Evolutionary conservation across 768 basidiomycete genomes (phyloP).

Genomic region (Mrakia gelida): DNA sequence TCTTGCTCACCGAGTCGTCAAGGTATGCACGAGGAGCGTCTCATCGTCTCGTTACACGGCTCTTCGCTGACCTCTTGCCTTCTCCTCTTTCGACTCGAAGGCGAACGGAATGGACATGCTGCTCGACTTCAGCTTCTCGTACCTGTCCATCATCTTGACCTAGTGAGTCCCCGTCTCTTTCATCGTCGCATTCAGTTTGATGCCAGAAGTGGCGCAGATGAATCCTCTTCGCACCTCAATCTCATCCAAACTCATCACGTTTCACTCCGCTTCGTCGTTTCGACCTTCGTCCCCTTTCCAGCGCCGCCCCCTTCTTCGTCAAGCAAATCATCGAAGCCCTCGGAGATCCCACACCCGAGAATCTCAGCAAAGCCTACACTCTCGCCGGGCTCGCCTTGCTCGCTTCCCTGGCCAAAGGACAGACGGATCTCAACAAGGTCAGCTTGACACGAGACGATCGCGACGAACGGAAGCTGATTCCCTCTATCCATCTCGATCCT

Average conservation of each 20-base stretch:
- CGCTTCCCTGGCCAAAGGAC: not conserved
- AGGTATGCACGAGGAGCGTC: too few species aligned
- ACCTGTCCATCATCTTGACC: not conserved
- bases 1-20: not conserved
- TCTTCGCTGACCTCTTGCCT: too few species aligned
- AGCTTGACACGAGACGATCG: not conserved
- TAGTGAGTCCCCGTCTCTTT: too few species aligned
- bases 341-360: not conserved
- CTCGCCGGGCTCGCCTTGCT: constrained; percentile 20
- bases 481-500: too few species aligned
- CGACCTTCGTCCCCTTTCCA: too few species aligned
- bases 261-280: too few species aligned
- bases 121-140: not conserved
- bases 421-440: constrained; percentile 22
- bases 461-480: too few species aligned
- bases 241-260: not conserved
- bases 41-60: too few species aligned
- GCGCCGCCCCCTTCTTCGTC: constrained; percentile 20
- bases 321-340: constrained; percentile 26
- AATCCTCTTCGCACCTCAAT: too few species aligned
- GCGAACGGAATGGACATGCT: constrained; percentile 24
- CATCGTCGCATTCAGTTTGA: too few species aligned
- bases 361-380: constrained; percentile 19
- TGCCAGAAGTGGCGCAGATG: too few species aligned
- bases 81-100: not conserved